These are phyloP conservation scores for Paramecium pentaurelia DNA, from an alignment of 73 alveolate species.

Conservation along the genomic window DNA sequence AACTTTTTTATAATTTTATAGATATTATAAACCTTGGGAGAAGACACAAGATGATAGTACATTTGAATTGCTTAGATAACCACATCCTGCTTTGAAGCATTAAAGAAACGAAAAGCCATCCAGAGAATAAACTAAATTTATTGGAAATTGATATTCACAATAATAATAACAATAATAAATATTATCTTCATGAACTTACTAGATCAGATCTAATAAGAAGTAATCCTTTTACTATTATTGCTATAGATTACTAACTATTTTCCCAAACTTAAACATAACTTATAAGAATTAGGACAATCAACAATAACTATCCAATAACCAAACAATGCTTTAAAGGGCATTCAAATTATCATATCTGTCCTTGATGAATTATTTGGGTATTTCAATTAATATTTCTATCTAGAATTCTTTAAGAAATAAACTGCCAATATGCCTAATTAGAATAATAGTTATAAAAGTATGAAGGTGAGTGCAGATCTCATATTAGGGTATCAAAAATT, in stretches of 20 bases:
- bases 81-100: constrained; percentile 24
- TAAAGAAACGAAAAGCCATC: constrained; percentile 35
- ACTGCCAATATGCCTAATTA: not conserved
- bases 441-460: not conserved
- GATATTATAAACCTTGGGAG: constrained; percentile 59
- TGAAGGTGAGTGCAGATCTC: constrained; percentile 19
- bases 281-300: not conserved
- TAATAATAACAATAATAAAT: not conserved
- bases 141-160: not conserved
- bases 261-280: not conserved
- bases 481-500: not conserved
- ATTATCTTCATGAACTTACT: not conserved
- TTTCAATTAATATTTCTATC: not conserved
- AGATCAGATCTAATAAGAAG: not conserved
- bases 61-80: constrained; percentile 11
- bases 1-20: not conserved
- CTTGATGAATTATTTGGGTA: not conserved
- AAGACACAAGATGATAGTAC: constrained; percentile 36
- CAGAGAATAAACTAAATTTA: constrained; percentile 53
- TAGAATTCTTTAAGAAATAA: not conserved
- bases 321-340: not conserved
- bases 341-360: not conserved
- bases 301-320: not conserved
- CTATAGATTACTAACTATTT: not conserved
- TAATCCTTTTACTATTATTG: not conserved